Evolutionary conservation across 192 early-diverging fungal species (phyloP), one percentile per base, ranked within the genome.

Genomic region (Kickxella alabastrina): DNA sequence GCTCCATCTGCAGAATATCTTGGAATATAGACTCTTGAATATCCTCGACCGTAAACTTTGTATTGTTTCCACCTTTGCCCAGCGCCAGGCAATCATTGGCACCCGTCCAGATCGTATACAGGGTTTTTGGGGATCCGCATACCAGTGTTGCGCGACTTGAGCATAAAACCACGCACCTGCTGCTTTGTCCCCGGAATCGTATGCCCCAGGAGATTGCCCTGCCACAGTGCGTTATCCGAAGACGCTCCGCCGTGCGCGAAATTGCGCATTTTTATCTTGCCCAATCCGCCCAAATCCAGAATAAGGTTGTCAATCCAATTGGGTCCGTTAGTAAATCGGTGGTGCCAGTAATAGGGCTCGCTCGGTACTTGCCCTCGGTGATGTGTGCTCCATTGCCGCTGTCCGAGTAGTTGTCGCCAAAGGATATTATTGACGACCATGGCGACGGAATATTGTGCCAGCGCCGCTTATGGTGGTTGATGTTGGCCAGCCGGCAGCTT

Each of bases 271-370:
- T 64, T 62, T 56, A 75, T 41, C 38, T 68, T 63, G 48, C 26
- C 56, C 38, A 64, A 39, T 3, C 71, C 72, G 60, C 72, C 72
- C 4, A 75, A 61, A 50, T 75, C 61, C 31, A 57, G 18, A 22
- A 75, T 64, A 18, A 75, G 65, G 37, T 68, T 68, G 54, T 75
- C 72, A 22, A 75, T 50, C 72, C 72, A 75, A 54, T 75, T 75
- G n/a, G 72, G 72, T 1, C 72, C 72, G 57, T 75, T 75, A 17
- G 52, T 68, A 32, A 75, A 75, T 35, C 72, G 55, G 46, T 75
- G 72, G 55, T 75, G 65, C 72, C 72, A 75, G 52, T 51, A 75
- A 48, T 53, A 68, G 2, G 65, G 72, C 19, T 62, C 65, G 54
- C 65, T 68, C 23, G 72, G 72, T 75, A 75, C 40, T 63, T 75